Conservation (phyloP, 108 stramenopile species). For the Nannochloropsis salina region DNA sequence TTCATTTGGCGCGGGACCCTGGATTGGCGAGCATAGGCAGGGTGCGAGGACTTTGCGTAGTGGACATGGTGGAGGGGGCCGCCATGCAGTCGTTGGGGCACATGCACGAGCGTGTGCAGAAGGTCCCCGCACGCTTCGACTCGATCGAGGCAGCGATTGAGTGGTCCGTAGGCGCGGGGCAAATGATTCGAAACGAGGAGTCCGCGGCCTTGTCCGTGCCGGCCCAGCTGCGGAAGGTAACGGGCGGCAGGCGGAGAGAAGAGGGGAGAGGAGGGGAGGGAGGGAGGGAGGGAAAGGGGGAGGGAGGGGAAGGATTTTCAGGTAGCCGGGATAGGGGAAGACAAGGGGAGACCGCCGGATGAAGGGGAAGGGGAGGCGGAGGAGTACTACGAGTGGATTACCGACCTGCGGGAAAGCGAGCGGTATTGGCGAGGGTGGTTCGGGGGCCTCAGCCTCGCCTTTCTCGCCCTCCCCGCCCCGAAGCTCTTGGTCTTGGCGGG, state of each 20-base stretch:
- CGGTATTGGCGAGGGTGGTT: neutral
- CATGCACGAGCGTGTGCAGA: neutral
- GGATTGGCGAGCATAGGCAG: neutral
- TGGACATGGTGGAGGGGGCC: conserved; percentile 9
- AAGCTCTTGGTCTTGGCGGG: neutral
- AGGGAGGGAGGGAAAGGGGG: neutral
- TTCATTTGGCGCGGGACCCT: neutral
- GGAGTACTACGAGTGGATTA: neutral
- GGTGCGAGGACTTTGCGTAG: neutral
- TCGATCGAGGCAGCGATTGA: neutral
- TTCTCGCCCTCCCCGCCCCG: conserved; percentile 8
- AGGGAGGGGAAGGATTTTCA: neutral
- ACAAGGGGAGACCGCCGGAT: too few species aligned
- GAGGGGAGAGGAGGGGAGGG: neutral
- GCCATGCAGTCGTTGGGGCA: neutral
- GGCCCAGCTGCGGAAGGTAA: neutral
- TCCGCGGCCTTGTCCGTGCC: neutral
- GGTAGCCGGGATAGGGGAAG: too few species aligned
- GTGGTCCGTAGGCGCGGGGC: neutral
- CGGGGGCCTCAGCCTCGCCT: neutral
- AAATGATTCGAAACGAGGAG: neutral
- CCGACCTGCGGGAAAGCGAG: neutral
- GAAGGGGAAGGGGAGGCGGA: neutral
- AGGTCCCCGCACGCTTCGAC: neutral
- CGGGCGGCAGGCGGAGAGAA: neutral